Conservation (phyloP, 768 basidiomycete species). For the Leccinum aurantiacum region DNA sequence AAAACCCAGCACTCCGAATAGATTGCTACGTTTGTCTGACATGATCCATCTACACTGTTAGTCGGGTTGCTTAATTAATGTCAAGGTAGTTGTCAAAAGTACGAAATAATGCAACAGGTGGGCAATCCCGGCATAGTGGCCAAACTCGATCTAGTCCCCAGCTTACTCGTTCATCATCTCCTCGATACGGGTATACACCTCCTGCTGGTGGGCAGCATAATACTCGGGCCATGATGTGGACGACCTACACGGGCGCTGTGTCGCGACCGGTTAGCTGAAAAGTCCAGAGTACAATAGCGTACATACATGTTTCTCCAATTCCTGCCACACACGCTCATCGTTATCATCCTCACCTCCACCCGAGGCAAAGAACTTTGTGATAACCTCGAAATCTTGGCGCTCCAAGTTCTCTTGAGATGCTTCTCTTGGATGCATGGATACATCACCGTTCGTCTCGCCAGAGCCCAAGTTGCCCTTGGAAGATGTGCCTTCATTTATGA, state of each 20-base stretch:
- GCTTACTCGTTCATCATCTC: slow-evolving; percentile 24
- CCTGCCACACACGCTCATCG: slow-evolving; percentile 53
- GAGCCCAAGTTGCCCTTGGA: slow-evolving; percentile 1
- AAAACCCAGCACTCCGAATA: slow-evolving; percentile 16
- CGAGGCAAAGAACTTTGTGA: slow-evolving; percentile 56
- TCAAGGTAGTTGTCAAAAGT: slow-evolving; percentile 5
- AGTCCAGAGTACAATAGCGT: background rate
- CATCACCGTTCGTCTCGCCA: background rate
- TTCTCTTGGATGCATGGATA: background rate
- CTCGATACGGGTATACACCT: slow-evolving; percentile 44
- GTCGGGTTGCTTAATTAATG: background rate
- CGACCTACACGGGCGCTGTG: slow-evolving; percentile 42
- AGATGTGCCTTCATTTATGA: background rate
- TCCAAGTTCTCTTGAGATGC: slow-evolving; percentile 16
- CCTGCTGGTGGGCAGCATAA: slow-evolving; percentile 43
- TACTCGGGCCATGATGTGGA: slow-evolving; percentile 50
- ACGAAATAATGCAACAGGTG: background rate
- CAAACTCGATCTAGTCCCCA: slow-evolving; percentile 7
- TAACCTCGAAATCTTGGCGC: slow-evolving; percentile 46
- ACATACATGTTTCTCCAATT: slow-evolving; percentile 47
- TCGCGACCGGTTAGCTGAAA: slow-evolving; percentile 2
- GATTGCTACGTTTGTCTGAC: slow-evolving; percentile 6
- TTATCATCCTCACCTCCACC: slow-evolving; percentile 48
- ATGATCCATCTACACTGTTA: background rate
- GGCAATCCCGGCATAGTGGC: background rate